A percentile compares a stretch with the other conserved stretches of the same genome.
Conservation (phyloP, 768 basidiomycete species). For the Amanita jacksonii region DNA sequence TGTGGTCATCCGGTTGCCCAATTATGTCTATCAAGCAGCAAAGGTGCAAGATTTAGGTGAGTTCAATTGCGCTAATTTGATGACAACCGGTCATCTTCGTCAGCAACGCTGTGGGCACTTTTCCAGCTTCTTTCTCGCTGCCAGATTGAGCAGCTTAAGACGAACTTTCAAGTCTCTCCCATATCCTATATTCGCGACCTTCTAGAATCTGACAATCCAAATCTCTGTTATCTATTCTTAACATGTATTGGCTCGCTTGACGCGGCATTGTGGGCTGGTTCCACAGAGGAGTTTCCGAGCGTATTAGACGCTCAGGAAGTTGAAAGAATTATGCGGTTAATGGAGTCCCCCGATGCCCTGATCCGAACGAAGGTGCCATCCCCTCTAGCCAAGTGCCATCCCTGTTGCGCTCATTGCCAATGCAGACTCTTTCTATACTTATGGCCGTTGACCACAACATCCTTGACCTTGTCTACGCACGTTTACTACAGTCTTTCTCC, state of each 20-base stretch:
- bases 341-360: constrained; percentile 48
- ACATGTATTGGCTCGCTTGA: constrained; percentile 52
- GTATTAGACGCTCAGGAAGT: constrained; percentile 68
- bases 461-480: constrained; percentile 1
- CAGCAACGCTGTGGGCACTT: constrained; percentile 22
- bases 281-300: constrained; percentile 34
- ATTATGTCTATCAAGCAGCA: background rate
- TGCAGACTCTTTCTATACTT: constrained; percentile 3
- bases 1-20: background rate
- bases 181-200: constrained; percentile 44
- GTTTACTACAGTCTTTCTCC: background rate
- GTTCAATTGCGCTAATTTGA: background rate
- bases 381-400: background rate
- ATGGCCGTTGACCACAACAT: constrained; percentile 12
- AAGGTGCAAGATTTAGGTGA: constrained; percentile 1
- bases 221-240: constrained; percentile 60
- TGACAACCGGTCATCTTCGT: background rate
- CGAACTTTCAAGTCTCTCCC: constrained; percentile 22
- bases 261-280: constrained; percentile 61
- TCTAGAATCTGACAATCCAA: constrained; percentile 46
- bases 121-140: constrained; percentile 26
- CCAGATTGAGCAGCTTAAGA: constrained; percentile 16
- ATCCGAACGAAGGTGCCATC: constrained; percentile 47
- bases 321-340: constrained; percentile 55
- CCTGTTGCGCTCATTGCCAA: background rate